Base-by-base conservation (phyloP, 306 rosid genomes). In the Cucumis hystrix region DNA sequence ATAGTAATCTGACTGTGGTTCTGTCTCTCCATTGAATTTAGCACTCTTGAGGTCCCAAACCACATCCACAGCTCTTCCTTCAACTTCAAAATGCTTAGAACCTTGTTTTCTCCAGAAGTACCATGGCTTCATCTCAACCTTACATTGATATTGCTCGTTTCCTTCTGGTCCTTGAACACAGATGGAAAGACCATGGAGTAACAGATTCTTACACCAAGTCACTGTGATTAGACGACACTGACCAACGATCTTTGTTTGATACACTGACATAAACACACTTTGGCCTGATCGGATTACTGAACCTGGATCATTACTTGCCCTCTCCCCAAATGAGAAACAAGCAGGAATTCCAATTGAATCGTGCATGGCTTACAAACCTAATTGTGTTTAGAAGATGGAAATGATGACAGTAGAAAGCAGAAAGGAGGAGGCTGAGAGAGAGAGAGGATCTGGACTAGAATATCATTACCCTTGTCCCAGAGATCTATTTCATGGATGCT, bases 101-200 rank as follows among this genome's bases (percentile, higher is more conserved):
- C 98, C 98, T 75, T 89, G 91, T 80, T 90, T 94, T 74, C 92
- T 90, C 97, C 97, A 92, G 69, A 94, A 94, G 82, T 89, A 86
- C 98, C 98, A 94, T 33, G 98, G 96, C 30, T 94, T 94, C 41
- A 94, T 89, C 91, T 94, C 95, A 28, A 94, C 84, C 83, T 92
- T 94, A 85, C 97, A 91, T 16, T 83, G 83, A 18, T 86, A 82
- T 54, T 78, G 80, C 71, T 81, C 80, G 23, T 83, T 88, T 51
- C 87, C 89, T 45, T 84, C 87, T 14, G 82, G 83, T 30, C 84
- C 90, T 85, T 87, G 89, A 64, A 94, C 91, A 8, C 96, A 84
- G 59, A 94, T 89, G 23, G 90, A 91, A 6, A 94, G 86, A 28
- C 97, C 98, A 66, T 89, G 96, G 20, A 91, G 88, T 75, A 91